Percentiles rank a stretch among this genome's conserved stretches.
These are phyloP conservation scores for Talaromyces sp. DNA, from an alignment of 2,329 filamentous ascomycete species.

Conservation along the genomic window DNA sequence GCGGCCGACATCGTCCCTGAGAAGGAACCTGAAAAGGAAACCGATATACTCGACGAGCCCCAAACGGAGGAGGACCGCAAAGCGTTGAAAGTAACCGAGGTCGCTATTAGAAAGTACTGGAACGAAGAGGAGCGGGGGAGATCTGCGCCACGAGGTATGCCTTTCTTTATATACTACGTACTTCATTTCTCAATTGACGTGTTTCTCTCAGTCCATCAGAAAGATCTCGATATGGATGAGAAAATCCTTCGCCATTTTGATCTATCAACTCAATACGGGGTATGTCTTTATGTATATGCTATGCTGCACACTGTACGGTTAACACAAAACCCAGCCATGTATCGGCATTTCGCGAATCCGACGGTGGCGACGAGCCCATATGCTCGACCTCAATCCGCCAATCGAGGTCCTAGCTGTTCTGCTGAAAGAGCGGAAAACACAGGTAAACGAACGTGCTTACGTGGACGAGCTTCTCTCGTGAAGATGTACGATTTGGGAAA, in stretches of 20 bases:
- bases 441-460: conserved; percentile 60
- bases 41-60: conserved; percentile 34
- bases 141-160: conserved; percentile 50
- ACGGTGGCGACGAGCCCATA: conserved; percentile 82
- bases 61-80: conserved; percentile 28
- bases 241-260: conserved; percentile 91
- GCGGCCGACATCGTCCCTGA: conserved; percentile 34
- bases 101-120: conserved; percentile 76
- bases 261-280: conserved; percentile 83
- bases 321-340: conserved; percentile 60
- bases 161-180: background rate
- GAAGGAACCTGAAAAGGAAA: conserved; percentile 49
- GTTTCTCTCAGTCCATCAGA: conserved; percentile 62
- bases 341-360: conserved; percentile 76
- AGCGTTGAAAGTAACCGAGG: conserved; percentile 62
- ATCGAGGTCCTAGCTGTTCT: conserved; percentile 86
- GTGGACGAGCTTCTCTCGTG: conserved; percentile 39
- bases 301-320: background rate
- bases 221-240: conserved; percentile 66
- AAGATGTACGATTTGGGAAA: background rate
- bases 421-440: conserved; percentile 53
- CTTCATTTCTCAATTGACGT: background rate
- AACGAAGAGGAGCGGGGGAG: conserved; percentile 63
- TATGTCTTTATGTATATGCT: conserved; percentile 47
- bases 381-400: conserved; percentile 77